These are phyloP conservation scores for Candida hispaniensis DNA, from an alignment of 805 yeast genomes.

Conservation along the genomic window DNA sequence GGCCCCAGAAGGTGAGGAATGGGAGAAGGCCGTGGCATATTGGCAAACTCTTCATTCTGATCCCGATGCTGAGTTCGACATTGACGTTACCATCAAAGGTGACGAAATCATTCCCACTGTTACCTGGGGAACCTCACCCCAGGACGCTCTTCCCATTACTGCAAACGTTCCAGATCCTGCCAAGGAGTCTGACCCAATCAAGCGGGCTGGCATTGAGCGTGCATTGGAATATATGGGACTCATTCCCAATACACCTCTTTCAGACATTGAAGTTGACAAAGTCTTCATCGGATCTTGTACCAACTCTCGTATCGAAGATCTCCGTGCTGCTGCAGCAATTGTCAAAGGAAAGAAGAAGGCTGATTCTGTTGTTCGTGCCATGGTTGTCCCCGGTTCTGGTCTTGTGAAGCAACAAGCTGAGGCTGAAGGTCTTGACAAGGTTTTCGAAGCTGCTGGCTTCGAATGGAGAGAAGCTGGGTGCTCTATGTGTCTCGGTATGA, in stretches of 20 bases:
- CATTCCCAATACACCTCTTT: conserved; percentile 66
- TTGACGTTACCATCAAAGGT: conserved; percentile 71
- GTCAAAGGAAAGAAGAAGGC: conserved; percentile 87
- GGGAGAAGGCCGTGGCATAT: conserved; percentile 88
- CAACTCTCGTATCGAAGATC: conserved; percentile 93
- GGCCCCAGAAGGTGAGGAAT: conserved; percentile 87
- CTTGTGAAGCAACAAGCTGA: conserved; percentile 90
- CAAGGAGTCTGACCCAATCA: conserved; percentile 48
- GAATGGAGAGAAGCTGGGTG: conserved; percentile 99
- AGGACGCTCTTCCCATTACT: conserved; percentile 93
- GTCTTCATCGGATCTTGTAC: conserved; percentile 98
- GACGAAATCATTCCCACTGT: conserved; percentile 87
- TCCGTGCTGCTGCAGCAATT: conserved; percentile 88
- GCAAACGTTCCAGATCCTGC: conserved; percentile 86
- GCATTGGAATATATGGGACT: conserved; percentile 91
- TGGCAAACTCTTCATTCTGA: conserved; percentile 87
- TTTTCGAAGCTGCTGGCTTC: conserved; percentile 86
- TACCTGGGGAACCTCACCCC: conserved; percentile 99
- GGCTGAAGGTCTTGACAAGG: conserved; percentile 83
- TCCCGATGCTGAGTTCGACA: conserved; percentile 81
- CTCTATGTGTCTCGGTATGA: conserved; percentile 99
- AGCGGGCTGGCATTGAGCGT: conserved; percentile 76
- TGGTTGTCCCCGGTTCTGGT: conserved; percentile 98
- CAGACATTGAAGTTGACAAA: conserved; percentile 72
- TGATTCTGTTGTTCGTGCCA: conserved; percentile 61